phyloP scores from a whole-genome alignment of 495 filamentous ascomycete genomes.

The Rhizodiscina lignyota region DNA sequence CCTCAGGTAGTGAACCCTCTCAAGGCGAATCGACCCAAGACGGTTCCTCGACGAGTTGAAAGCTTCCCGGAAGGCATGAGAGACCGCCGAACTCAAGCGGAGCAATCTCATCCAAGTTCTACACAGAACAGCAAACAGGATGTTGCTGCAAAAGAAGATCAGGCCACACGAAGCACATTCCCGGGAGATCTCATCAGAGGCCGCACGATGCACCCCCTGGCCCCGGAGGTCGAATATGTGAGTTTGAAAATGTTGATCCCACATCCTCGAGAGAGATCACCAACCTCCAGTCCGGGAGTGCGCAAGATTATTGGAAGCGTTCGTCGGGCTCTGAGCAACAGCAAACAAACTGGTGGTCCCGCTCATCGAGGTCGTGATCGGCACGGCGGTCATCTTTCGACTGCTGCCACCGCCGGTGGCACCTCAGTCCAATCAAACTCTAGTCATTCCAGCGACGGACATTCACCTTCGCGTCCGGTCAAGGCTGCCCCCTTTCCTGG shows the following conservation, averaged over 20 bases:
- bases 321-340: slow-evolving; percentile 72
- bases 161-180: slow-evolving; percentile 22
- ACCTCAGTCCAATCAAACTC: too few relatives aligned
- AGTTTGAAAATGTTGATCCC: too few relatives aligned
- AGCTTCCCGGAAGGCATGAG: slow-evolving; percentile 79
- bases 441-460: slow-evolving; percentile 7
- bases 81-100: too few relatives aligned
- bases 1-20: slow-evolving; percentile 3
- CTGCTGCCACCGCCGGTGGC: background rate
- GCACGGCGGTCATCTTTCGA: background rate
- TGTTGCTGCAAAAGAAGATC: too few relatives aligned
- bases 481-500: slow-evolving; percentile 7
- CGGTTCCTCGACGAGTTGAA: slow-evolving; percentile 49
- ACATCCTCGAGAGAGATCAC: too few relatives aligned
- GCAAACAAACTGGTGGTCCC: slow-evolving; percentile 21
- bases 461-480: slow-evolving; percentile 6
- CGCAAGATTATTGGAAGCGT: slow-evolving; percentile 78
- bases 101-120: too few relatives aligned
- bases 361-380: background rate
- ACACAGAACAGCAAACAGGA: too few relatives aligned
- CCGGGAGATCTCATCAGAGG: slow-evolving; percentile 77
- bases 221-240: slow-evolving; percentile 15
- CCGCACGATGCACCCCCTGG: slow-evolving; percentile 10
- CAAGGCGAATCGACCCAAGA: slow-evolving; percentile 7
- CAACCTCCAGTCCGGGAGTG: too few relatives aligned